phyloP scores from a whole-genome alignment of 2,329 filamentous ascomycete genomes.

The Teratosphaeria nubilosa region DNA sequence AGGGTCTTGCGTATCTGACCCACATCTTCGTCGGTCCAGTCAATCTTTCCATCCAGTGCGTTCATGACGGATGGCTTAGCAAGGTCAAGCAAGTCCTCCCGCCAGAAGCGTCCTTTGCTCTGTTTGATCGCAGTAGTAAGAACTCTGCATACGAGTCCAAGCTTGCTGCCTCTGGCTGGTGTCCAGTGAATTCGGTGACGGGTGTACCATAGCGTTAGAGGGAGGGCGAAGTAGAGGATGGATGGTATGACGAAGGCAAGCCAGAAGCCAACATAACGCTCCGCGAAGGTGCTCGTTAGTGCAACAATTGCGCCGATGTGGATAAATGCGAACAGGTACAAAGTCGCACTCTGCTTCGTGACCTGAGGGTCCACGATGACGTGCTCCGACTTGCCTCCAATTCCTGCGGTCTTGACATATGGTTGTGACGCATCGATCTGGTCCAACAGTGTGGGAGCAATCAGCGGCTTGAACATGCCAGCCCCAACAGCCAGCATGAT shows the following conservation, averaged over 20 bases:
- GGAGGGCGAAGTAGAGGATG: slow-evolving; percentile 47
- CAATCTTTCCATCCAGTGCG: slow-evolving; percentile 8
- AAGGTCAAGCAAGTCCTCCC: slow-evolving; percentile 12
- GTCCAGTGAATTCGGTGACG: slow-evolving; percentile 12
- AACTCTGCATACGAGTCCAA: slow-evolving; percentile 16
- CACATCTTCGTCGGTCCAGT: slow-evolving; percentile 60
- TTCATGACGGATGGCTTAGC: slow-evolving; percentile 13
- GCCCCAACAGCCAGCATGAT: slow-evolving; percentile 48
- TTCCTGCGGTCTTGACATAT: slow-evolving; percentile 26
- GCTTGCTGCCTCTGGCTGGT: slow-evolving; percentile 13
- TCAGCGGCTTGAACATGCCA: slow-evolving; percentile 72
- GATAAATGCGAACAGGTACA: slow-evolving; percentile 61
- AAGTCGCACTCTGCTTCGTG: slow-evolving; percentile 37
- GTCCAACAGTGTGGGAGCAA: slow-evolving; percentile 41
- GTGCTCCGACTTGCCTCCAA: slow-evolving; percentile 26
- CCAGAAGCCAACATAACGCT: slow-evolving; percentile 55
- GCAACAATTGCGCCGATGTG: slow-evolving; percentile 61
- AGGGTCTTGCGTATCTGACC: slow-evolving; percentile 58
- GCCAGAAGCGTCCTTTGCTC: slow-evolving; percentile 15
- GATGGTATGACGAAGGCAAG: slow-evolving; percentile 51
- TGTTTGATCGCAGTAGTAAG: slow-evolving; percentile 9
- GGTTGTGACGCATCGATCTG: slow-evolving; percentile 32
- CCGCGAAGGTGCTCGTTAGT: slow-evolving; percentile 57
- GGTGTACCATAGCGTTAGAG: slow-evolving; percentile 16
- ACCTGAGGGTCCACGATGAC: slow-evolving; percentile 37